Percentiles rank a stretch among this genome's conserved stretches.
Conservation (phyloP, 495 filamentous ascomycete genomes). For the Penicillium parvum region DNA sequence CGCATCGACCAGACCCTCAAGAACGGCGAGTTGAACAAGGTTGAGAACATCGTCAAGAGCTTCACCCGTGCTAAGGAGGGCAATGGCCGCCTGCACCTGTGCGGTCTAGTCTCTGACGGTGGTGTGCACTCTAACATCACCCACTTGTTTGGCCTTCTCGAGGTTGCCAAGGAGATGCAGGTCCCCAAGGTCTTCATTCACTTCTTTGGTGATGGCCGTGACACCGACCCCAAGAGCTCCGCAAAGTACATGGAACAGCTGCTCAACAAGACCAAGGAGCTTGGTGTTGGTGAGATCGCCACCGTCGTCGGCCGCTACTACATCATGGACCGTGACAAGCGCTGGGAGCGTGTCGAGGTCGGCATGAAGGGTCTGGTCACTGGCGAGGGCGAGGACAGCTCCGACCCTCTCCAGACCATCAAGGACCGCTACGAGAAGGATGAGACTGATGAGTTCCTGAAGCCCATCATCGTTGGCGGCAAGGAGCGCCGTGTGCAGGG, state of each 20-base stretch:
- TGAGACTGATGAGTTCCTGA: conserved; percentile 96
- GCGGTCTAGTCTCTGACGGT: conserved; percentile 87
- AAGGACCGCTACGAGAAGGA: conserved; percentile 79
- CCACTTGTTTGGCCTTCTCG: conserved; percentile 80
- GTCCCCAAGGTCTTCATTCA: conserved; percentile 94
- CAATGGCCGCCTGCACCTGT: conserved; percentile 87
- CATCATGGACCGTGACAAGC: conserved; percentile 99
- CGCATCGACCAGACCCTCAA: conserved; percentile 95
- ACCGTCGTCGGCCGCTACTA: conserved; percentile 95
- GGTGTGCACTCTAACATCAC: conserved; percentile 96
- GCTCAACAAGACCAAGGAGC: conserved; percentile 69
- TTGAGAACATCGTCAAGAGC: conserved; percentile 70
- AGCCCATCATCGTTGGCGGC: conserved; percentile 92
- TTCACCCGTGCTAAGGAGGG: conserved; percentile 79
- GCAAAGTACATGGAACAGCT: conserved; percentile 82
- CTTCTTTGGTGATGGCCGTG: conserved; percentile 97
- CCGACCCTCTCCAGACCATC: conserved; percentile 81
- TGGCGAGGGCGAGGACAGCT: conserved; percentile 81
- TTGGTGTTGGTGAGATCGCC: conserved; percentile 82
- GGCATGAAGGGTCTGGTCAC: conserved; percentile 79
- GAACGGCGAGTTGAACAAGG: conserved; percentile 74
- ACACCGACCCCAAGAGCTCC: conserved; percentile 93
- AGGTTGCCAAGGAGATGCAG: conserved; percentile 80
- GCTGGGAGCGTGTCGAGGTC: conserved; percentile 91
- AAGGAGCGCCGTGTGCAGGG: conserved; percentile 79